Evolutionary conservation across 2,329 filamentous ascomycete species (phyloP).

Genomic region (Exophiala dermatitidis): DNA sequence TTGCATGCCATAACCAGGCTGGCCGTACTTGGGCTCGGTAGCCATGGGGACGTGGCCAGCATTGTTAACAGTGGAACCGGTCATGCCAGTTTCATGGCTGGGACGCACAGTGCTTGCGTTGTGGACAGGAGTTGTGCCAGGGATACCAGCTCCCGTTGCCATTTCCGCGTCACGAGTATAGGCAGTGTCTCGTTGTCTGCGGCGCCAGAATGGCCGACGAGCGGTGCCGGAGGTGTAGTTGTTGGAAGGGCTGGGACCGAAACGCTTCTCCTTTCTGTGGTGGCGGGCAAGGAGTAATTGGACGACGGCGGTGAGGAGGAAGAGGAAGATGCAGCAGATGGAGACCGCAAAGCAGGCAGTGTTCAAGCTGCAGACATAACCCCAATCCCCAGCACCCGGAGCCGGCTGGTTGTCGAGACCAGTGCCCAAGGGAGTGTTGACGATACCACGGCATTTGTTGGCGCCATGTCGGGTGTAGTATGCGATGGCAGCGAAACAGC

Average conservation of each 20-base stretch:
- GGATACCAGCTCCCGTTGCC: conserved; percentile 30
- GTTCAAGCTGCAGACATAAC: conserved; percentile 63
- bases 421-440: conserved; percentile 62
- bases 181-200: conserved; percentile 31
- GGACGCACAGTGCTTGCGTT: conserved; percentile 30
- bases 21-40: conserved; percentile 32
- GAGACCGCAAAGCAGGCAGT: conserved; percentile 70
- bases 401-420: conserved; percentile 49
- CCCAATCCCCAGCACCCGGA: conserved; percentile 43
- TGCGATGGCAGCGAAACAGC: conserved; percentile 74
- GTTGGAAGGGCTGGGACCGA: conserved; percentile 58
- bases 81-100: conserved; percentile 45
- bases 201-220: conserved; percentile 41
- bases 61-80: conserved; percentile 41
- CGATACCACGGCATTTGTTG: conserved; percentile 55
- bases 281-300: conserved; percentile 62
- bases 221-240: conserved; percentile 59
- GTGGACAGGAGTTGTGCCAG: background rate
- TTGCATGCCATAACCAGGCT: conserved; percentile 22
- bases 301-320: conserved; percentile 62
- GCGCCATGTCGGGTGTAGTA: conserved; percentile 64
- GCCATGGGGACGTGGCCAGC: conserved; percentile 24
- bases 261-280: conserved; percentile 67
- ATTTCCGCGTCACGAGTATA: conserved; percentile 41
- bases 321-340: conserved; percentile 75